Evolutionary conservation across 2,329 filamentous ascomycete species (phyloP), one percentile per base, ranked within the genome.

Genomic region (Ophiostoma novo-ulmi): DNA sequence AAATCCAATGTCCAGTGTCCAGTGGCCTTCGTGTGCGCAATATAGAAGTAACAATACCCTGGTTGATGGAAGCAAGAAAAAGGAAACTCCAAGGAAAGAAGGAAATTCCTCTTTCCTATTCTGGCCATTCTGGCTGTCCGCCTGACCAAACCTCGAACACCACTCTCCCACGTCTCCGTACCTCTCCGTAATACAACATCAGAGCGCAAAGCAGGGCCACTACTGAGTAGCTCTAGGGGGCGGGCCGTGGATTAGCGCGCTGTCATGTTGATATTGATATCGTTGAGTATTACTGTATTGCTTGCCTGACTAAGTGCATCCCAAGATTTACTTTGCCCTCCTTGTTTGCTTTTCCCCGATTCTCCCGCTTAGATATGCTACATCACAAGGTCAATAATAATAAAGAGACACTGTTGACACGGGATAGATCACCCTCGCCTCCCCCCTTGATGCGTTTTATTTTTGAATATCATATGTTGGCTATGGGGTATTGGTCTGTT

Each of bases 61-160:
- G 58, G 58, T 20, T 26, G 58, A 17, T 63, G 58, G 26, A 48
- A 48, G 44, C 44, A 48, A 48, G 44, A 11, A 48, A n/a, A 52
- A 52, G 44, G 17, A 52, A 52, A 13, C 39, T 14, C 39, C 39
- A 44, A 5, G 11, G 2, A 44, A n/a, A 31, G 26, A 2, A 61
- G 22, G 22, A 4, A 35, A 20, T 63, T 13, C 20, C 58, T 63
- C 58, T 63, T 63, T 63, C 58, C 58, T 63, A 63, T 17, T 63
- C 58, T 63, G 58, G 58, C 58, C 58, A 35, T 35, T 35, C 26
- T 31, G 58, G 58, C 58, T 63, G 58, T 63, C 58, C 58, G 58
- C 58, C 58, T 63, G 58, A 63, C 58, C 58, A 63, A 63, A 35
- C 26, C 58, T 63, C 58, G 58, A 63, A 63, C 58, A 63, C 58